These are phyloP conservation scores for Citrus mangshanensis DNA, from an alignment of 345 rosid species.

Conservation along the genomic window DNA sequence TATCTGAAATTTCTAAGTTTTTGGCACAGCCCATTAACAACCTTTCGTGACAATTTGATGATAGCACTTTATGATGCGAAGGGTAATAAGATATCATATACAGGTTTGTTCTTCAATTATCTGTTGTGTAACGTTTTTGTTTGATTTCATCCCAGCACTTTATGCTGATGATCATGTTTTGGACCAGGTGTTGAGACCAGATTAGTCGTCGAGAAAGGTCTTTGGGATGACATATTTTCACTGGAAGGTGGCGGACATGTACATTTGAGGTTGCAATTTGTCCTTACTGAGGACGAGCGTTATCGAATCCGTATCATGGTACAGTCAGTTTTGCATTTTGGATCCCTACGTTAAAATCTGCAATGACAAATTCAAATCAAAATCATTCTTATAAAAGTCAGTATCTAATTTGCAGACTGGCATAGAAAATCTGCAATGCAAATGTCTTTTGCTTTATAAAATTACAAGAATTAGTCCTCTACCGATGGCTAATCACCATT, in stretches of 20 bases:
- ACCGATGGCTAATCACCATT: neutral
- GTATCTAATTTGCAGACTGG: neutral
- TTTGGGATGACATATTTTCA: constrained; percentile 61
- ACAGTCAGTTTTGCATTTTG: neutral
- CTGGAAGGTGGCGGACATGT: constrained; percentile 73
- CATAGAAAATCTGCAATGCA: neutral
- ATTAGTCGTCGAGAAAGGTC: constrained; percentile 71
- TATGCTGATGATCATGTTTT: constrained; percentile 17
- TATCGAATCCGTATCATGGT: constrained; percentile 66
- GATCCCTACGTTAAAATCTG: neutral
- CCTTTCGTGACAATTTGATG: constrained; percentile 65
- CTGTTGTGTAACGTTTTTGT: neutral
- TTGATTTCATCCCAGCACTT: neutral
- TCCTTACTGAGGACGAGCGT: constrained; percentile 80
- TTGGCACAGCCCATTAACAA: constrained; percentile 68
- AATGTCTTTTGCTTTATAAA: neutral
- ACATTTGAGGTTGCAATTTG: constrained; percentile 73
- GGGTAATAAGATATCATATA: constrained; percentile 53
- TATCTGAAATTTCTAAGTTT: constrained; percentile 5
- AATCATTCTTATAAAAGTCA: neutral
- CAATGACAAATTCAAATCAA: too few species aligned
- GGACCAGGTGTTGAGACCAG: constrained; percentile 65
- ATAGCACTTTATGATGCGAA: constrained; percentile 50
- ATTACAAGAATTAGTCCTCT: neutral
- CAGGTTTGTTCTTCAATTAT: constrained; percentile 34